Evolutionary conservation across 768 basidiomycete species (phyloP).

Genomic region (Tylopilus balloui): DNA sequence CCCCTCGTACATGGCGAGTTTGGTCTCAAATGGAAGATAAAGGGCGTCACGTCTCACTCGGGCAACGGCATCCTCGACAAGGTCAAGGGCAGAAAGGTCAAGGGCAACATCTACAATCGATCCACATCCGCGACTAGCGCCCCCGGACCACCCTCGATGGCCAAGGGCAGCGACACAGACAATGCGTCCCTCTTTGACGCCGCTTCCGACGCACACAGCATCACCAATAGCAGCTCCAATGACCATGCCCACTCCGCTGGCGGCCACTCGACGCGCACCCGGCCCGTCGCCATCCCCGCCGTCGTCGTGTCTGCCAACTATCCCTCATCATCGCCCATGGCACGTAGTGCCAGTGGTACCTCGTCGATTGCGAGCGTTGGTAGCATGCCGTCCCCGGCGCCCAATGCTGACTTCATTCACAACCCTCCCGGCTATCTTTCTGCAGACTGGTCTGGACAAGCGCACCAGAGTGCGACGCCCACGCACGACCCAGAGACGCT

Average conservation of each 20-base stretch:
- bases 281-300: conserved; percentile 19
- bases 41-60: conserved; percentile 42
- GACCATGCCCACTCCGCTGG: conserved; percentile 8
- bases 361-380: conserved; percentile 20
- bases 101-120: conserved; percentile 1
- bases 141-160: background rate
- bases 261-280: background rate
- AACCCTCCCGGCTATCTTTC: conserved; percentile 23
- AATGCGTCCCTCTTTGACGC: conserved; percentile 23
- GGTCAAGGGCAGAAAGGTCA: conserved; percentile 31
- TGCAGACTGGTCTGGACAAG: conserved; percentile 24
- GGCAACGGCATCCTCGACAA: conserved; percentile 41
- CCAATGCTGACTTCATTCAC: conserved; percentile 5
- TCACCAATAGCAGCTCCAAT: conserved; percentile 26
- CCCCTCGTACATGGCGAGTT: conserved; percentile 72
- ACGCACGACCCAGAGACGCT: background rate
- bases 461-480: background rate
- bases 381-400: conserved; percentile 19
- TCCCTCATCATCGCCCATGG: conserved; percentile 1
- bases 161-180: conserved; percentile 24
- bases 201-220: conserved; percentile 27
- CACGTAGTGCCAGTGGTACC: conserved; percentile 21
- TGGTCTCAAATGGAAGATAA: conserved; percentile 68
- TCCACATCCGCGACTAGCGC: background rate
- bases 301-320: conserved; percentile 27